Evolutionary conservation across 139 green algal genomes (phyloP).

Genomic region (Tetradesmus obliquus): DNA sequence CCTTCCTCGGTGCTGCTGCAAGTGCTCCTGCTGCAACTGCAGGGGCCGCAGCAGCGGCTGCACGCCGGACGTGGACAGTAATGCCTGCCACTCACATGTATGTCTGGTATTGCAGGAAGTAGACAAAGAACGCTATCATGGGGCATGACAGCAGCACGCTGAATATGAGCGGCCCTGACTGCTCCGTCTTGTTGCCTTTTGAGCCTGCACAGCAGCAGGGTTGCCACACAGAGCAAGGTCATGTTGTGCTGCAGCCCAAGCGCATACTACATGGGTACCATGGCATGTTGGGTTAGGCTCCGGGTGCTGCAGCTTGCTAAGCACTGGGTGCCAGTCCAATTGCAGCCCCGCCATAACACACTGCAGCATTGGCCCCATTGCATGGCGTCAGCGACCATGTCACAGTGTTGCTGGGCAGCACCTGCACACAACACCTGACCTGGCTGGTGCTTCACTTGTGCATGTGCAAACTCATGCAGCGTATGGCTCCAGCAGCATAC

Average conservation of each 20-base stretch:
- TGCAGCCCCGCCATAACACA: too few species aligned
- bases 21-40: background rate
- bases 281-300: background rate
- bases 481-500: background rate
- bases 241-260: background rate
- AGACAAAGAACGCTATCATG: constrained; percentile 66
- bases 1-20: background rate
- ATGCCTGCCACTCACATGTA: constrained; percentile 64
- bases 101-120: constrained; percentile 71
- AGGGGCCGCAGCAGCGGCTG: background rate
- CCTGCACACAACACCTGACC: background rate
- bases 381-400: too few species aligned
- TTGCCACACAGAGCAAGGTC: background rate
- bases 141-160: constrained; percentile 56
- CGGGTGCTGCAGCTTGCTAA: too few species aligned
- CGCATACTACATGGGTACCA: background rate
- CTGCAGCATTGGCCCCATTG: too few species aligned
- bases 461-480: background rate
- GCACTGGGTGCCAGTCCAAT: too few species aligned
- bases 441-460: background rate
- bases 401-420: background rate
- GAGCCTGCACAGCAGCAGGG: constrained; percentile 51
- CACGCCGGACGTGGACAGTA: background rate
- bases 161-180: constrained; percentile 57
- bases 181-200: constrained; percentile 77